These are phyloP conservation scores for Vitis hybrid DNA, from an alignment of 177 flowering plant genomes.

Conservation along the genomic window DNA sequence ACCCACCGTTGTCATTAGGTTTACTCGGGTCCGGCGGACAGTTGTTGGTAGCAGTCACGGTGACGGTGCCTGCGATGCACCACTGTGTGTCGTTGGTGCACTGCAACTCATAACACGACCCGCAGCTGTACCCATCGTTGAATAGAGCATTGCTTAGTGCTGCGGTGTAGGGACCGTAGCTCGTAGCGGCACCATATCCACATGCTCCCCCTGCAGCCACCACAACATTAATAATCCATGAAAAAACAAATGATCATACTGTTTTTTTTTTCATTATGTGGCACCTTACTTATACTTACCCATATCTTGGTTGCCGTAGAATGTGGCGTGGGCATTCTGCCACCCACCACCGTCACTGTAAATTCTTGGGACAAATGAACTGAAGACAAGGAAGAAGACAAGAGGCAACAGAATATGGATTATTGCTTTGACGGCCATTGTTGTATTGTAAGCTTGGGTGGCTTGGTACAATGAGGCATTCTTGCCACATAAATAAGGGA, in stretches of 20 bases:
- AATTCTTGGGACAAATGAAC: not conserved
- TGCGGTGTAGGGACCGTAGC: slow-evolving; percentile 63
- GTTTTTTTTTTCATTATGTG: not conserved
- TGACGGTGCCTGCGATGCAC: slow-evolving; percentile 48
- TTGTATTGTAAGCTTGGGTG: too few relatives aligned
- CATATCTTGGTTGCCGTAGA: slow-evolving; percentile 52
- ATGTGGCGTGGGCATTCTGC: slow-evolving; percentile 44
- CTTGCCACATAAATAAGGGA: too few relatives aligned
- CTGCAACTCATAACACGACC: slow-evolving; percentile 52
- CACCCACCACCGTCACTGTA: slow-evolving; percentile 19
- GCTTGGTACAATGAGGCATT: too few relatives aligned
- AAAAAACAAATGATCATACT: not conserved
- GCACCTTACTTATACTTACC: slow-evolving; percentile 17
- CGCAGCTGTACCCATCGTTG: slow-evolving; percentile 60
- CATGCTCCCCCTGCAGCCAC: slow-evolving; percentile 58
- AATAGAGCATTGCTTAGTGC: slow-evolving; percentile 67
- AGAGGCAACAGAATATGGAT: too few relatives aligned
- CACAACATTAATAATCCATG: not conserved
- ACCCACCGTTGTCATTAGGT: slow-evolving; percentile 60
- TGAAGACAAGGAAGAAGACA: not conserved
- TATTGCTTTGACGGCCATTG: too few relatives aligned
- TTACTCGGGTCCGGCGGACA: slow-evolving; percentile 62
- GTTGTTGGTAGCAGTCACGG: slow-evolving; percentile 66
- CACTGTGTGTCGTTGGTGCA: slow-evolving; percentile 53
- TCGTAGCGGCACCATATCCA: slow-evolving; percentile 74